A percentile compares a stretch with the other conserved stretches of the same genome.
phyloP scores from a whole-genome alignment of 192 early-diverging fungal genomes.

The Dissophora globulifera region DNA sequence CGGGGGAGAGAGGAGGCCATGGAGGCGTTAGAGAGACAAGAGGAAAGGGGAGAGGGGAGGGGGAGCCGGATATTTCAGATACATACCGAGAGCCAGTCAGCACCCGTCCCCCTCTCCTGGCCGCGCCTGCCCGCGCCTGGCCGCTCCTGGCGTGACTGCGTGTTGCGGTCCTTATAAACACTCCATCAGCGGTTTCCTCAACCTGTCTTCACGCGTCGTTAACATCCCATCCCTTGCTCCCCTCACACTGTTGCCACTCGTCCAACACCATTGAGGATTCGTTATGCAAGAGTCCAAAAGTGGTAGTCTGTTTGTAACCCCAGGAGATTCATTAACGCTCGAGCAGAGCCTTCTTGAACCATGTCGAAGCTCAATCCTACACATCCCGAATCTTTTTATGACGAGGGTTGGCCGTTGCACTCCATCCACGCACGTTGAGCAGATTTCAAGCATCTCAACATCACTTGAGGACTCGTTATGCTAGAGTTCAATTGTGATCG shows the following conservation, averaged over 20 bases:
- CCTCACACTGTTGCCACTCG: constrained; percentile 8
- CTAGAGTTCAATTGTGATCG: constrained; percentile 25
- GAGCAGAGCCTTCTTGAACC: constrained; percentile 46
- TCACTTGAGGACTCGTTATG: constrained; percentile 32
- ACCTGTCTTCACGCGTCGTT: too few relatives aligned
- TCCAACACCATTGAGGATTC: constrained; percentile 21
- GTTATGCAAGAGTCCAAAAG: constrained; percentile 11
- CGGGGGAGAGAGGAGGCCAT: too few relatives aligned
- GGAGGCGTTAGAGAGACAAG: too few relatives aligned
- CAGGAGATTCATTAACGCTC: constrained; percentile 15
- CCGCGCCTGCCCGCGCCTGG: too few relatives aligned
- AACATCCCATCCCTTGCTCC: too few relatives aligned
- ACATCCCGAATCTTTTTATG: constrained; percentile 14
- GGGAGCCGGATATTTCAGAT: too few relatives aligned
- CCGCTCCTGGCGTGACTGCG: too few relatives aligned
- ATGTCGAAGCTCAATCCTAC: constrained; percentile 36
- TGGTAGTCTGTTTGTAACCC: constrained; percentile 16
- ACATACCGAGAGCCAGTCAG: too few relatives aligned
- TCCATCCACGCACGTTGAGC: constrained; percentile 36
- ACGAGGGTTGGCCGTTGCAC: constrained; percentile 23
- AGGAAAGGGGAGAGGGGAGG: too few relatives aligned
- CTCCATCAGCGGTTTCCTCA: too few relatives aligned
- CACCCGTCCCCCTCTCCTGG: too few relatives aligned
- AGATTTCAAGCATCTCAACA: constrained; percentile 13
- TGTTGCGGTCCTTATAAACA: too few relatives aligned